Evolutionary conservation across 257 asterid species (phyloP), one percentile per base, ranked within the genome.

Genomic region (Petunia secreta): DNA sequence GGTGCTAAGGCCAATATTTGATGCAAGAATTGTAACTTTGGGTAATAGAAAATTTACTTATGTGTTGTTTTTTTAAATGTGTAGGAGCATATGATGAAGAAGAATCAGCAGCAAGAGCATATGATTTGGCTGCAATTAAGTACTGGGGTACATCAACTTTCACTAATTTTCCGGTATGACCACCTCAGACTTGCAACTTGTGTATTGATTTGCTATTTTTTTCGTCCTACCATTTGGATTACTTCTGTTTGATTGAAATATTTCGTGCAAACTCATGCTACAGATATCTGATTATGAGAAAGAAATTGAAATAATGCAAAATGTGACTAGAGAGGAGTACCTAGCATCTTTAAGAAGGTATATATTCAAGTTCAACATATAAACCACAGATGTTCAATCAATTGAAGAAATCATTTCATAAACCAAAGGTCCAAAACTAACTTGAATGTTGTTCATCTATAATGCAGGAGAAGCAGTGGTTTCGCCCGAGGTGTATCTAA

Each of bases 61-160:
- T 8, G 48, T 38, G 13, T 14, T 41, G 40, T 52, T 38, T 40
- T 65, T 14, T 10, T 10, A 9, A 36, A 25, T 62, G 66, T 2
- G 38, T 53, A 91, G 97, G 97, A 64, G 97, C 97, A 41, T 93
- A 91, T 83, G 97, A 90, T 87, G 93, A 89, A 81, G 97, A 93
- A 85, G 97, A 89, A 90, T 89, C 92, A 43, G 97, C 97, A 82
- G 97, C 97, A 44, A 91, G 97, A 89, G 96, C 93, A 39, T 92
- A 92, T 86, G 97, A 92, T 88, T 88, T 91, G 85, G 97, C 97
- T 82, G 97, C 97, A 78, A 88, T 90, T 77, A 91, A 93, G 82
- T 93, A 93, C 40, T 93, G 97, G 97, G 97, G 97, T 38, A 83
- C 87, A 58, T 89, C 95, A 78, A 91, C 93, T 57, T 86, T 82